Evolutionary conservation across 805 yeast genomes (phyloP).

Genomic region (Metschnikowia continentalis): DNA sequence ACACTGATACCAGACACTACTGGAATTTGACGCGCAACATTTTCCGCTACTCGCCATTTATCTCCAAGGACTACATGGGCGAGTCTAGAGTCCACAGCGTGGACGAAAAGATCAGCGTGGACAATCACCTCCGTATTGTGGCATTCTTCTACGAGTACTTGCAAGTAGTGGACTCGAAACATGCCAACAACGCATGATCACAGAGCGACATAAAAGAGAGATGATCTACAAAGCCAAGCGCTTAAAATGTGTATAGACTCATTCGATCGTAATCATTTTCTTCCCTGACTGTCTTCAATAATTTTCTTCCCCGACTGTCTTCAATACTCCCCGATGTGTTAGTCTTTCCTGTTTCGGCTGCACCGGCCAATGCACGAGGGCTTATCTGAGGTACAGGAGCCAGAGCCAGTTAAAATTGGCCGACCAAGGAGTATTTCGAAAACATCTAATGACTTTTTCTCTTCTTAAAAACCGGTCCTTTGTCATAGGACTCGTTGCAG

Average conservation of each 20-base stretch:
- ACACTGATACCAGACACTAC: constrained; percentile 60
- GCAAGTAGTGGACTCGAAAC: constrained; percentile 14
- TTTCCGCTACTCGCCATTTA: constrained; percentile 42
- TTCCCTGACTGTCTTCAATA: too few species aligned
- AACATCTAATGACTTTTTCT: neutral
- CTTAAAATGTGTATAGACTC: too few species aligned
- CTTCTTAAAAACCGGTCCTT: neutral
- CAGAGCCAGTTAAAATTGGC: neutral
- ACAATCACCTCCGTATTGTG: constrained; percentile 30
- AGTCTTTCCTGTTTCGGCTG: too few species aligned
- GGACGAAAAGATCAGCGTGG: constrained; percentile 30
- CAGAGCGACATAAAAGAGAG: neutral
- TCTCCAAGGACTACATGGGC: constrained; percentile 12
- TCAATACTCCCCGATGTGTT: too few species aligned
- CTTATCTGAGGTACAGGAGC: neutral
- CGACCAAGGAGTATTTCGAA: neutral
- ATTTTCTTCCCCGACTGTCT: too few species aligned
- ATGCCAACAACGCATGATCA: constrained; percentile 2
- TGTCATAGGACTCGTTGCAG: neutral
- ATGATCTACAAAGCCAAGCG: too few species aligned
- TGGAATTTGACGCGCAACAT: constrained; percentile 54
- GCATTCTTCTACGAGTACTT: constrained; percentile 36
- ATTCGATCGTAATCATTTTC: neutral
- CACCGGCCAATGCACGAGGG: neutral
- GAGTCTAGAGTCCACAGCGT: constrained; percentile 31